phyloP scores from a whole-genome alignment of 495 filamentous ascomycete genomes.

The Gamarada debralockiae region DNA sequence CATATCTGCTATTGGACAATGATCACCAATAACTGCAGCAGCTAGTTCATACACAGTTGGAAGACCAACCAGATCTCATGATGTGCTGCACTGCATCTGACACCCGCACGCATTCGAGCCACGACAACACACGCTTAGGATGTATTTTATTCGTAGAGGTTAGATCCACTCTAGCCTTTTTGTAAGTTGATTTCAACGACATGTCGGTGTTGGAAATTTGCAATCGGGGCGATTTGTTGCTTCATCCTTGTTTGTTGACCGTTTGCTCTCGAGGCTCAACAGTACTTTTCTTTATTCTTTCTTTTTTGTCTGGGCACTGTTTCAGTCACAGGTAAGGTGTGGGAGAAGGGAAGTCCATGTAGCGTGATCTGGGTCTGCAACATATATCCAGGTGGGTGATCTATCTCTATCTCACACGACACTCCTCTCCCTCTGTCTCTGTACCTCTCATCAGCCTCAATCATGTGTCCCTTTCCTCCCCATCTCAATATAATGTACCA shows the following conservation, averaged over 20 bases:
- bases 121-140: slow-evolving; percentile 52
- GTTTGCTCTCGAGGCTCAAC: too few relatives aligned
- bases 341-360: too few relatives aligned
- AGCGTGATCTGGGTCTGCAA: slow-evolving; percentile 2
- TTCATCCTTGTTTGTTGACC: too few relatives aligned
- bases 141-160: too few relatives aligned
- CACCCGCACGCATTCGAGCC: slow-evolving; percentile 50
- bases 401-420: neutral
- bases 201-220: neutral
- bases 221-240: slow-evolving; percentile 17
- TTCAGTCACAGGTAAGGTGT: too few relatives aligned
- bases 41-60: neutral
- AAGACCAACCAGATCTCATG: slow-evolving; percentile 22
- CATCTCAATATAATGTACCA: neutral
- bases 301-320: slow-evolving; percentile 22
- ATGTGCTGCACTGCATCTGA: slow-evolving; percentile 12
- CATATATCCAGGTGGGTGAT: neutral
- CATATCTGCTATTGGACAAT: too few relatives aligned
- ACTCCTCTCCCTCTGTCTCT: neutral
- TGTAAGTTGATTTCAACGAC: too few relatives aligned
- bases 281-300: slow-evolving; percentile 15
- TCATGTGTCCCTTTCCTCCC: neutral
- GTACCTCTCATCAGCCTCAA: neutral
- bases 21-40: too few relatives aligned
- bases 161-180: too few relatives aligned